Percentiles rank a stretch among this genome's conserved stretches.
phyloP scores from a whole-genome alignment of 106 monocot genomes.

The Dendrobium officinale region DNA sequence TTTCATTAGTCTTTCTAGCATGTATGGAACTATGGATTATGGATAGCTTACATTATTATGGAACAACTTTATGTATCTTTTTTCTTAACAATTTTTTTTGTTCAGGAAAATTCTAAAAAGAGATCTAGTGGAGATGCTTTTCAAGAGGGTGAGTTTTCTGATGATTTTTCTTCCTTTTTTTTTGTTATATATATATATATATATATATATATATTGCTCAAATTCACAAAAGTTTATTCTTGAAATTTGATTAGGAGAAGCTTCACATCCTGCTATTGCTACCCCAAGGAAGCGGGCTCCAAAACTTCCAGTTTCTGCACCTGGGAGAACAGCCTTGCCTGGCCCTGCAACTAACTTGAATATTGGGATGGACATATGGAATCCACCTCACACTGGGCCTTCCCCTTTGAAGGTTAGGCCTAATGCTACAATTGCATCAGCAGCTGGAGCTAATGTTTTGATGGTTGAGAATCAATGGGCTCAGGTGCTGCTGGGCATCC shows the following conservation, averaged over 20 bases:
- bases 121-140: conserved; percentile 16
- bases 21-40: not conserved
- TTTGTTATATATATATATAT: not conserved
- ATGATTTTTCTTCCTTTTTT: not conserved
- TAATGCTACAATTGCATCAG: not conserved
- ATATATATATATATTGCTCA: not conserved
- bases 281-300: conserved; percentile 26
- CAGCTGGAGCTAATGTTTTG: conserved; percentile 10
- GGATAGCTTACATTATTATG: not conserved
- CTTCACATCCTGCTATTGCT: conserved; percentile 28
- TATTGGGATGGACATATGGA: conserved; percentile 60
- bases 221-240: not conserved
- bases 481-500: conserved; percentile 1
- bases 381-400: conserved; percentile 25
- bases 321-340: conserved; percentile 40
- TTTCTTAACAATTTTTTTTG: not conserved
- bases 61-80: not conserved
- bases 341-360: conserved; percentile 43
- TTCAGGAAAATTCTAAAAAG: conserved; percentile 22
- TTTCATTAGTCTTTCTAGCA: not conserved
- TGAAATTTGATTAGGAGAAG: conserved; percentile 19
- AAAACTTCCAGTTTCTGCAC: conserved; percentile 65
- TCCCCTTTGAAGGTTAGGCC: conserved; percentile 16
- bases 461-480: conserved; percentile 21
- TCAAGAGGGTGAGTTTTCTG: conserved; percentile 24